phyloP scores from a whole-genome alignment of 1,139 yeast species.

The Geotrichum carabidarum region DNA sequence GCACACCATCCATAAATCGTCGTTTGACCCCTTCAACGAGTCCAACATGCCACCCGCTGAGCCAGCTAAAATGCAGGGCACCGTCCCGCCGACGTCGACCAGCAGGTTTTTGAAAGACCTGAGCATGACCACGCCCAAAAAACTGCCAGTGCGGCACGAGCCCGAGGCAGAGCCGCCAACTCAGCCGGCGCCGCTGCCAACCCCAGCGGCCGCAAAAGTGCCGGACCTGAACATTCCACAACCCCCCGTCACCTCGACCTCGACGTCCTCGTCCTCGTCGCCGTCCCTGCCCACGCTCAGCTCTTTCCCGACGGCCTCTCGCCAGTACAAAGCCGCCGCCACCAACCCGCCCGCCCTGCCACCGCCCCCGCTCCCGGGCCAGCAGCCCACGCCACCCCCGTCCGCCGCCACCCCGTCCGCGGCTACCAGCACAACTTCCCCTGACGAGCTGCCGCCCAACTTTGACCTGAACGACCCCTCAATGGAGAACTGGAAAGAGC shows the following conservation, averaged over 20 bases:
- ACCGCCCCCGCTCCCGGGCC: no score
- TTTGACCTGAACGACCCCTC: conserved; percentile 17
- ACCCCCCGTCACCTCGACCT: no score
- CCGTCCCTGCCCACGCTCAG: neutral
- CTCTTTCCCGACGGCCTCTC: neutral
- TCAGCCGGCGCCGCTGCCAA: no score
- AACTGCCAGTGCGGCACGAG: no score
- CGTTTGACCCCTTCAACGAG: conserved; percentile 1
- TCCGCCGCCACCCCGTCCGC: neutral
- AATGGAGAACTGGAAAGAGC: conserved; percentile 17
- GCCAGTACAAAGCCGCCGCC: neutral
- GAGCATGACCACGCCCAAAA: neutral
- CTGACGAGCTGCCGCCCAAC: conserved; percentile 4
- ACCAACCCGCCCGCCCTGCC: neutral
- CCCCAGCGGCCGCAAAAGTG: neutral
- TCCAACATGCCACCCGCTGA: neutral
- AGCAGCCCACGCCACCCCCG: neutral
- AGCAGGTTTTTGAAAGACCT: neutral
- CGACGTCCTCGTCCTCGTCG: no score
- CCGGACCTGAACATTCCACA: neutral
- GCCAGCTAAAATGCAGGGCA: neutral
- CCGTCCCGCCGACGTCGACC: neutral
- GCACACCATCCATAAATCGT: conserved; percentile 6
- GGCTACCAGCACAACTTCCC: neutral
- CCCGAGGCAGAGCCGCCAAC: no score